phyloP scores from a whole-genome alignment of 805 yeast species.

The Pichia rugopelliculosa region DNA sequence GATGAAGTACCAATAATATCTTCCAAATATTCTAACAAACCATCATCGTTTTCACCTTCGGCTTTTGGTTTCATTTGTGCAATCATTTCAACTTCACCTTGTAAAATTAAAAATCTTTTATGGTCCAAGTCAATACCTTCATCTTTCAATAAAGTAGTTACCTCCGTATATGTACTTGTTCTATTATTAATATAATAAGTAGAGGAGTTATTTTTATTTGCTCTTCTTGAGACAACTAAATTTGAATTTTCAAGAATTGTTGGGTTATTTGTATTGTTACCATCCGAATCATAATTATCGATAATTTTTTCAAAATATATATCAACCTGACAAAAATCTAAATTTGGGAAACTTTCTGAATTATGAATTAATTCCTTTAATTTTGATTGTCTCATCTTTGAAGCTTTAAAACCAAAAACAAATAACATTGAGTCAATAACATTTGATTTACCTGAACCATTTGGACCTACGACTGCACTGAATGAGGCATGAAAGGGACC shows the following conservation, averaged over 20 bases:
- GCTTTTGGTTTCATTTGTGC: constrained; percentile 99
- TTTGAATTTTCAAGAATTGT: constrained; percentile 46
- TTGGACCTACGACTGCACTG: constrained; percentile 97
- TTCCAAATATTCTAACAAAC: constrained; percentile 86
- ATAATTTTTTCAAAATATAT: constrained; percentile 75
- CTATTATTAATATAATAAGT: constrained; percentile 68
- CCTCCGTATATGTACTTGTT: constrained; percentile 68
- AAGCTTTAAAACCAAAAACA: constrained; percentile 95
- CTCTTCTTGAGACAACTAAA: constrained; percentile 72
- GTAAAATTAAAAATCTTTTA: constrained; percentile 86
- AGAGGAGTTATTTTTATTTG: constrained; percentile 67
- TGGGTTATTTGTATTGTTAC: constrained; percentile 26
- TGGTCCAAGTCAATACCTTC: constrained; percentile 93
- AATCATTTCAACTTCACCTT: constrained; percentile 97
- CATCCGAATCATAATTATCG: constrained; percentile 34
- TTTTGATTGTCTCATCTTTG: constrained; percentile 93
- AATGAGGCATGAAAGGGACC: constrained; percentile 95
- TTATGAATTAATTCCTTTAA: constrained; percentile 89
- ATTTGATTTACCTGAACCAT: constrained; percentile 95
- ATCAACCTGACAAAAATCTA: constrained; percentile 81
- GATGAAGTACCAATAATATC: constrained; percentile 93
- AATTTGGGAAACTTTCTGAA: constrained; percentile 61
- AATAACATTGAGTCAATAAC: constrained; percentile 97
- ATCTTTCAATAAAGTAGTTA: constrained; percentile 61
- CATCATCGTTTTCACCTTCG: constrained; percentile 86